Evolutionary conservation across 768 basidiomycete species (phyloP).

Genomic region (Pleurotus platypus): DNA sequence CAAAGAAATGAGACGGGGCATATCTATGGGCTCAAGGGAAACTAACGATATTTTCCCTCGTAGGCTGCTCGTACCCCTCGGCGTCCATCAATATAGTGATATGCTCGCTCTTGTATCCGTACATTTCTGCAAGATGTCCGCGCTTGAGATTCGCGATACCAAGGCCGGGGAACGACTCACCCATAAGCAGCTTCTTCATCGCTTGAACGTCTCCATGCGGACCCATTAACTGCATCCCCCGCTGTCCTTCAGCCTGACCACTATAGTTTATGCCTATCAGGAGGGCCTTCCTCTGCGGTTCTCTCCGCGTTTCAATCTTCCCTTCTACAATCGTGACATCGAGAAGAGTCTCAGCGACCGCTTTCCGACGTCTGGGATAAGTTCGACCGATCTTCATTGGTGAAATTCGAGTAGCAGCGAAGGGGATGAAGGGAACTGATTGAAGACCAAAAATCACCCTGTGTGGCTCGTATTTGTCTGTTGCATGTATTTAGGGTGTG

Average conservation of each 20-base stretch:
- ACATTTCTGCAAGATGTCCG: constrained; percentile 17
- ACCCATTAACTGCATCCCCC: constrained; percentile 18
- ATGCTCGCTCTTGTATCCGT: constrained; percentile 22
- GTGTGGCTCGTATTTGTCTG: too few species aligned
- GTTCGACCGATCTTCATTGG: constrained; percentile 2
- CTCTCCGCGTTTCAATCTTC: not conserved
- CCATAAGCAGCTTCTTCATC: constrained; percentile 31
- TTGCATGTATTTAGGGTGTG: too few species aligned
- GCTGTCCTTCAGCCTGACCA: not conserved
- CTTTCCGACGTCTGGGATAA: constrained; percentile 1
- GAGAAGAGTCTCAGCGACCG: not conserved
- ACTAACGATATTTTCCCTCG: constrained; percentile 28
- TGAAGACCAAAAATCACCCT: too few species aligned
- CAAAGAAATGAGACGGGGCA: not conserved
- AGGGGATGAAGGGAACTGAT: too few species aligned
- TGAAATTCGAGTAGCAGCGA: not conserved
- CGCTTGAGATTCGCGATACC: not conserved
- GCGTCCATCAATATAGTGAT: constrained; percentile 27
- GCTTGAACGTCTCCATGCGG: constrained; percentile 35
- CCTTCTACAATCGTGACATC: not conserved
- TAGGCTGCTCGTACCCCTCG: constrained; percentile 17
- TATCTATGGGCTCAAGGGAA: not conserved
- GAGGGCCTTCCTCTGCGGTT: constrained; percentile 25
- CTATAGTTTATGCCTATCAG: constrained; percentile 32
- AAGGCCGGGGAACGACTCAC: constrained; percentile 19